Base-by-base conservation (phyloP, 1,139 yeast genomes). In the Eremothecium gossypii region DNA sequence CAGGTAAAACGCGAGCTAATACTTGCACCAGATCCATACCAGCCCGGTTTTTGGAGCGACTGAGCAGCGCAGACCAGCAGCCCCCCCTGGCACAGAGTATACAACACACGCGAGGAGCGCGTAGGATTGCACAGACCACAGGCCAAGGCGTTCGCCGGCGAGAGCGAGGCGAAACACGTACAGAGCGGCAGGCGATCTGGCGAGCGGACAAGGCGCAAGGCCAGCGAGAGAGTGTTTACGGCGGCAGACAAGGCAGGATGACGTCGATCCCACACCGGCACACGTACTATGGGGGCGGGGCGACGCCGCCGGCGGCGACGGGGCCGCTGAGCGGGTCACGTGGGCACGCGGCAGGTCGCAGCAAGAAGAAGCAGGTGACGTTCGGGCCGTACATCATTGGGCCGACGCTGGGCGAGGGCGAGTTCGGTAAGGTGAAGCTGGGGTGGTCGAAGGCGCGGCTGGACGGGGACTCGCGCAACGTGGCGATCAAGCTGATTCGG, bases 351-450 rank as follows among this genome's bases (percentile, higher is more conserved):
- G 23, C 38, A 2, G 32, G 26, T 27, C 17, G 14, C 9, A 37
- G 37, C 9, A 46, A 54, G 50, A 49, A 63, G 53, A 53, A 79
- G 76, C 46, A 70, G 89, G 52, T 55, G 2, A 54, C 54, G 36
- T 87, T 91, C 59, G 97, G 97, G 30, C 79, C 84, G 30, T 91
- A 89, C 58, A 76, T 84, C 30, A 71, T 91, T 7, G 97, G 97
- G 3, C 81, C 95, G 14, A 89, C 97, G 1, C 68, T 91, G n/a
- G 98, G 98, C 32, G 96, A 89, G 66, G 98, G 98, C 36, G 97
- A 91, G 61, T 91, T 91, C 63, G 98, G 97, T 45, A 89, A 89
- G 64, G 98, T 91, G 47, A 91, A 89, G 62, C 70, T 91, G n/a
- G 97, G 96, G 13, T 89, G 96, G 96, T 71, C 95, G 44, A 55